phyloP scores from a whole-genome alignment of 805 yeast species.

The Saturnispora halmiae region DNA sequence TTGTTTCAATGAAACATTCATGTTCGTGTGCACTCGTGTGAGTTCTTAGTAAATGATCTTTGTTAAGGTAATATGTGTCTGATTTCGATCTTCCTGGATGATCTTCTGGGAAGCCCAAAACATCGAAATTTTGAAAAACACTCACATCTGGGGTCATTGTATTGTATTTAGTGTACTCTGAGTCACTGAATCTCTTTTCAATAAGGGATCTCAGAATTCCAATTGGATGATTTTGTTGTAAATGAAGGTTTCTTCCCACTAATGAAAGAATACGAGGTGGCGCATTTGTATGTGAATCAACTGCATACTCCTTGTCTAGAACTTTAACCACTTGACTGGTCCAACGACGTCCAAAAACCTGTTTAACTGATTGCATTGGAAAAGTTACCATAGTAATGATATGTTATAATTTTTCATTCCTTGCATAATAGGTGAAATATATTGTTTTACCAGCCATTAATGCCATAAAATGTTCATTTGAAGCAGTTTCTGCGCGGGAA shows the following conservation, averaged over 20 bases:
- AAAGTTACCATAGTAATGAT: too few species aligned
- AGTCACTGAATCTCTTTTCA: slow-evolving; percentile 52
- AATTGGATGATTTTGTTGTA: slow-evolving; percentile 72
- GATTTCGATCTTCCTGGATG: slow-evolving; percentile 91
- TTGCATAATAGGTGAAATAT: too few species aligned
- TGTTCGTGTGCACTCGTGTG: slow-evolving; percentile 97
- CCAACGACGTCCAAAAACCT: slow-evolving; percentile 4
- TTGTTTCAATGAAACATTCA: slow-evolving; percentile 60
- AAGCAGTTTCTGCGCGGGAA: too few species aligned
- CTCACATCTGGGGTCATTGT: slow-evolving; percentile 79
- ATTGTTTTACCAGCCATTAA: too few species aligned
- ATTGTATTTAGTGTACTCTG: slow-evolving; percentile 72
- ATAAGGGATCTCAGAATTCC: slow-evolving; percentile 74
- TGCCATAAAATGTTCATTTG: too few species aligned
- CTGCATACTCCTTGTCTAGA: slow-evolving; percentile 41
- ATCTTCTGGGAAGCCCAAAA: slow-evolving; percentile 79
- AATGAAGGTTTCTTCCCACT: slow-evolving; percentile 66
- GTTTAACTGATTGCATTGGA: background rate
- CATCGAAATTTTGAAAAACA: slow-evolving; percentile 79
- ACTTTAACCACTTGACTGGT: slow-evolving; percentile 26
- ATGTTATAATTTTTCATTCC: too few species aligned
- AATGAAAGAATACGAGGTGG: slow-evolving; percentile 63
- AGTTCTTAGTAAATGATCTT: slow-evolving; percentile 65
- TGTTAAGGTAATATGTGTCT: slow-evolving; percentile 86
- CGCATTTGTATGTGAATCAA: slow-evolving; percentile 80